Base-by-base conservation (phyloP, 306 rosid genomes). In the Vigna nakashimae region DNA sequence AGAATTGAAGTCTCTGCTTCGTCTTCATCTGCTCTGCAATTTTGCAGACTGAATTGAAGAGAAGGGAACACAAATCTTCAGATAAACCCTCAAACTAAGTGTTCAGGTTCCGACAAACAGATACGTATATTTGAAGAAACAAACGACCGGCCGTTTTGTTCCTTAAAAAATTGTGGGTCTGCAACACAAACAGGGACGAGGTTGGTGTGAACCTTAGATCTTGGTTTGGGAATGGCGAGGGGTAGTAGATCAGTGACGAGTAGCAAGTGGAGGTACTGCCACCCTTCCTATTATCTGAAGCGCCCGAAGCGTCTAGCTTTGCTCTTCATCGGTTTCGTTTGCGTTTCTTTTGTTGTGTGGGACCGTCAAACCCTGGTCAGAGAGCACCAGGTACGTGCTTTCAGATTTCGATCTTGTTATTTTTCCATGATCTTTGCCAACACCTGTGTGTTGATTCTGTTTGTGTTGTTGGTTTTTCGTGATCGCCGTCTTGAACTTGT, bases 311-410 rank as follows among this genome's bases (percentile, higher is more conserved):
- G 98, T 51, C 63, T 92, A 66, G 97, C 99, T 74, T 62, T 95
- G 84, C 93, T 95, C n/a, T 85, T 95, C 89, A 86, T 95, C 15
- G 87, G 83, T 14, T 95, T 92, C 36, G 96, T 88, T 53, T 87
- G 82, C n/a, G 88, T 66, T 45, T 69, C 84, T 78, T 78, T 95
- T 34, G 2, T 95, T 56, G 86, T 95, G 7, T 95, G 99, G 99
- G 99, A 95, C 71, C 99, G 98, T 57, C 99, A 95, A 78, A 95
- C 90, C 59, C 82, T 95, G 17, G 82, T 91, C 86, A 79, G 88
- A 59, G 98, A 95, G 74, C 90, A 95, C 71, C 91, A 95, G 99
- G 99, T 95, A 76, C 50, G 56, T 3, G 13, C 51, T 16, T 77
- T 46, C 13, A 40, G 18, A 38, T 40, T 63, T 63, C 73, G 85